phyloP scores from a whole-genome alignment of 192 early-diverging fungal species.

The Mortierella hygrophila region DNA sequence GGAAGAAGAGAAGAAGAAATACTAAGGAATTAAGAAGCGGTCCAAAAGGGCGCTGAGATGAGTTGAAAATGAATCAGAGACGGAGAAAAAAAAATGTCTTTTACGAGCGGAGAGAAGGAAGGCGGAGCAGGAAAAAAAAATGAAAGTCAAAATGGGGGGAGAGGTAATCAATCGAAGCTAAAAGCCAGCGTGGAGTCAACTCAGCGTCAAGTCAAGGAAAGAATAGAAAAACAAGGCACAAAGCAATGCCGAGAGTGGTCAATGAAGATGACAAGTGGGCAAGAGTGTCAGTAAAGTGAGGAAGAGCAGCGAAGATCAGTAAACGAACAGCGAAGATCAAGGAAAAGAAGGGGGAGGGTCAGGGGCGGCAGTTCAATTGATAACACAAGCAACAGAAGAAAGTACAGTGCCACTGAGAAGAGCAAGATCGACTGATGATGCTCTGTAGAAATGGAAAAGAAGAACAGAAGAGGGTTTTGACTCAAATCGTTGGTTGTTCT shows the following conservation, averaged over 20 bases:
- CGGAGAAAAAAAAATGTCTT: conserved; percentile 2
- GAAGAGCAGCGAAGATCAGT: background rate
- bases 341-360: too few relatives aligned
- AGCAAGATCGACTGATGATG: too few relatives aligned
- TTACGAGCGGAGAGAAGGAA: background rate
- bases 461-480: background rate
- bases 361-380: background rate
- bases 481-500: background rate
- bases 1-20: background rate
- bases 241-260: background rate
- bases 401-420: background rate
- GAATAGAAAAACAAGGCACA: too few relatives aligned
- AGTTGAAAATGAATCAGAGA: conserved; percentile 10
- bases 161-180: background rate
- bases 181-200: background rate
- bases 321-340: background rate
- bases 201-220: background rate
- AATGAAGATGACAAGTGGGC: background rate
- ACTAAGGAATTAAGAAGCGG: background rate
- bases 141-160: background rate
- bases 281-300: too few relatives aligned
- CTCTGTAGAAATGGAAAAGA: background rate
- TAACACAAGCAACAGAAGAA: background rate
- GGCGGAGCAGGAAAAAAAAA: conserved; percentile 3
- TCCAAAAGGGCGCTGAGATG: background rate